These are phyloP conservation scores for Conoideocrella luteorostrata DNA, from an alignment of 2,329 filamentous ascomycete genomes.

Conservation along the genomic window DNA sequence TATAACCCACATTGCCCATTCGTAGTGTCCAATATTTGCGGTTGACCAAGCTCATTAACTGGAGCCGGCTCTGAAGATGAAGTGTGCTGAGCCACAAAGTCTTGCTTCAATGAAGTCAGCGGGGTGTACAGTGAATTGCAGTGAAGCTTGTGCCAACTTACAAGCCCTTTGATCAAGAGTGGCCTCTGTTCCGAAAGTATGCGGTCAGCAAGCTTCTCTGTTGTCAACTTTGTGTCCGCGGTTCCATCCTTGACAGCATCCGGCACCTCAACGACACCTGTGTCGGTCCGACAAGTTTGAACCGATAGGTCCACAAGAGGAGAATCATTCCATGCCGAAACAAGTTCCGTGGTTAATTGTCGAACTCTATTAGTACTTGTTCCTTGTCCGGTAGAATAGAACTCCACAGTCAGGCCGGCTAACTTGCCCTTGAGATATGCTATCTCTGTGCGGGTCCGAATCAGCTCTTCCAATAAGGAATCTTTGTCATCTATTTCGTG, in stretches of 20 bases:
- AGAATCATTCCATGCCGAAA: neutral
- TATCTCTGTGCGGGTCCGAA: neutral
- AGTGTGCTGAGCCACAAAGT: neutral
- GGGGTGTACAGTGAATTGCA: neutral
- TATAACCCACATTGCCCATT: too few species aligned
- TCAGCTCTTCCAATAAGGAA: neutral
- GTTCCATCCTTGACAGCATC: neutral
- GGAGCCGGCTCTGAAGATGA: neutral
- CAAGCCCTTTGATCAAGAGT: neutral
- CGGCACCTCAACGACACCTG: too few species aligned
- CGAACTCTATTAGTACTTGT: too few species aligned
- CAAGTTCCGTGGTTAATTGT: neutral
- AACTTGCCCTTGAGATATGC: constrained; percentile 13
- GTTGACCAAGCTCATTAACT: neutral
- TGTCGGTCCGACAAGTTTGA: too few species aligned
- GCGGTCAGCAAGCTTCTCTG: neutral
- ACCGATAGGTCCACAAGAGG: too few species aligned
- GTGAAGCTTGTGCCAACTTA: neutral
- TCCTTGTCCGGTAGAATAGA: neutral
- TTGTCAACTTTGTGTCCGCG: neutral
- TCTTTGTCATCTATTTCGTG: neutral
- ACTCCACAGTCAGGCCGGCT: constrained; percentile 6
- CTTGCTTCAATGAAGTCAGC: neutral
- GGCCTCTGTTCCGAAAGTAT: neutral
- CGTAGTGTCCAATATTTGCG: neutral